These are phyloP conservation scores for Escovopsis sp. DNA, from an alignment of 2,329 filamentous ascomycete genomes.

Conservation along the genomic window DNA sequence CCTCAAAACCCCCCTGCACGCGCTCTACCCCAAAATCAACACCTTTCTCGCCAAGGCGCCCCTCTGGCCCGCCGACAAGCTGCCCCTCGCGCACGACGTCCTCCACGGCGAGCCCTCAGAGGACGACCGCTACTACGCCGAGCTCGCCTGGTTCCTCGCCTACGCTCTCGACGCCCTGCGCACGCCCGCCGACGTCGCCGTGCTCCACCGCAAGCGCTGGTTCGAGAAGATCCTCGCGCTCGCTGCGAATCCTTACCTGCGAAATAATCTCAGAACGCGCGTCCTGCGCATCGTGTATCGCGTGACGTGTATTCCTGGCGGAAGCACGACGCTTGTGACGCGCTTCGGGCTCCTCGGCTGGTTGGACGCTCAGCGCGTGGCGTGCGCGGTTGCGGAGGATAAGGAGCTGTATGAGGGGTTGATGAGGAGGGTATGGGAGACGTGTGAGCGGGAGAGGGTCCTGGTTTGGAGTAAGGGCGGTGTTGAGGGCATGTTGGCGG, in stretches of 20 bases:
- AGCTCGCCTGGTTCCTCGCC: slow-evolving; percentile 59
- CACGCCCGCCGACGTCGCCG: slow-evolving; percentile 40
- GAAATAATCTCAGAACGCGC: slow-evolving; percentile 42
- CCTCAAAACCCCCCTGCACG: slow-evolving; percentile 61
- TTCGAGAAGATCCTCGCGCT: slow-evolving; percentile 63
- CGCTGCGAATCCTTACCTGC: slow-evolving; percentile 51
- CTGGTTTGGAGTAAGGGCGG: slow-evolving; percentile 48
- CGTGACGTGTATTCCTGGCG: slow-evolving; percentile 50
- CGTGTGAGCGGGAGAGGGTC: slow-evolving; percentile 51
- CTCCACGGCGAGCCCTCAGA: slow-evolving; percentile 51
- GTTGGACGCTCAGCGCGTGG: slow-evolving; percentile 47
- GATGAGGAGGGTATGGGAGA: slow-evolving; percentile 43
- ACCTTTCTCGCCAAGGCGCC: slow-evolving; percentile 66
- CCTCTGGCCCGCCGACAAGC: slow-evolving; percentile 56
- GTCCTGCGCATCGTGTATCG: slow-evolving; percentile 48
- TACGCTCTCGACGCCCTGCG: slow-evolving; percentile 55
- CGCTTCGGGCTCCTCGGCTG: slow-evolving; percentile 60
- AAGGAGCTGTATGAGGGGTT: slow-evolving; percentile 36
- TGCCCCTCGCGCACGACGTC: slow-evolving; percentile 53
- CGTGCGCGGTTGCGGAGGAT: slow-evolving; percentile 26
- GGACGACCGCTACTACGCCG: slow-evolving; percentile 57
- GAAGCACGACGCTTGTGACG: slow-evolving; percentile 68
- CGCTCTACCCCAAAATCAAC: slow-evolving; percentile 76
- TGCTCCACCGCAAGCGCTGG: slow-evolving; percentile 46
- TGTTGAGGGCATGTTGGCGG: slow-evolving; percentile 8